Evolutionary conservation across 805 yeast species (phyloP).

Genomic region (Zygosaccharomyces siamensis): DNA sequence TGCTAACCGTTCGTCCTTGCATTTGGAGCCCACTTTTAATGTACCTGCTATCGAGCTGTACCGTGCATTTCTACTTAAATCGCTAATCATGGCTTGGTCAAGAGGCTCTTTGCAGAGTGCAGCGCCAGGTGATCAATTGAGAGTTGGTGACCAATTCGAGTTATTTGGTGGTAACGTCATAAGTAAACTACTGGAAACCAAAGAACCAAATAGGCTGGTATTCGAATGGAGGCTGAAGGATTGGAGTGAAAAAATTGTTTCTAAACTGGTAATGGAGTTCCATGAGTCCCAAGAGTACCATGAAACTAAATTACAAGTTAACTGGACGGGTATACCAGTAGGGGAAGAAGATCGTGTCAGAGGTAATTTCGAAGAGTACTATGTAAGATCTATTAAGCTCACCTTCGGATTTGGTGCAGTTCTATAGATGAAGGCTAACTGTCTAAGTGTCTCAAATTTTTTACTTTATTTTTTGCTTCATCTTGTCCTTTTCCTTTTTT

Average conservation of each 20-base stretch:
- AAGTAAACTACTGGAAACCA: slow-evolving; percentile 61
- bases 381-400: slow-evolving; percentile 80
- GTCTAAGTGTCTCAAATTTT: too few species aligned
- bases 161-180: slow-evolving; percentile 84
- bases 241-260: slow-evolving; percentile 85
- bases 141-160: slow-evolving; percentile 57
- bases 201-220: slow-evolving; percentile 53
- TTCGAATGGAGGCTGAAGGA: slow-evolving; percentile 83
- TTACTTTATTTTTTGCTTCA: too few species aligned
- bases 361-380: slow-evolving; percentile 82
- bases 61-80: slow-evolving; percentile 68
- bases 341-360: slow-evolving; percentile 91
- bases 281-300: slow-evolving; percentile 63
- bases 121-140: slow-evolving; percentile 45
- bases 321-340: slow-evolving; percentile 84
- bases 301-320: slow-evolving; percentile 75
- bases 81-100: slow-evolving; percentile 79
- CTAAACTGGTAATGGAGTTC: slow-evolving; percentile 60
- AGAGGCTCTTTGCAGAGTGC: slow-evolving; percentile 35
- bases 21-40: slow-evolving; percentile 73
- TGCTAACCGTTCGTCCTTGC: slow-evolving; percentile 70
- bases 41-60: slow-evolving; percentile 85
- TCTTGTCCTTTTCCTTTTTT: too few species aligned
- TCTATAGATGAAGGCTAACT: slow-evolving; percentile 37
- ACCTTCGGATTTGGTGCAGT: slow-evolving; percentile 97